Evolutionary conservation across 2,329 filamentous ascomycete genomes (phyloP).

Genomic region (Akanthomyces lecanii): DNA sequence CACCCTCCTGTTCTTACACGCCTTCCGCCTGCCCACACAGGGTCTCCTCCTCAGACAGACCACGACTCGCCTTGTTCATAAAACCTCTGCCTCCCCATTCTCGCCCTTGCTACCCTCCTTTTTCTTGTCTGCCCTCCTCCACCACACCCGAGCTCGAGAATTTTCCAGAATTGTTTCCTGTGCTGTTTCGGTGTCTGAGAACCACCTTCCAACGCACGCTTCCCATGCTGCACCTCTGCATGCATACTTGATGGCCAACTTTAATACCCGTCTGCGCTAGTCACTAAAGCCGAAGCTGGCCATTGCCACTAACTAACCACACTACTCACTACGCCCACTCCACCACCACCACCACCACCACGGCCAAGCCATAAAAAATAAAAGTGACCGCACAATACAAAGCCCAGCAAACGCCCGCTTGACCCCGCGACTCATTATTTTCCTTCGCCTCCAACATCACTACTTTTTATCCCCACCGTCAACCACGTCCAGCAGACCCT

Average conservation of each 20-base stretch:
- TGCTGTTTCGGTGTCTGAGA: too few species aligned
- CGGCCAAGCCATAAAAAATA: not conserved
- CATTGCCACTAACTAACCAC: constrained; percentile 1
- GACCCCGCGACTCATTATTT: not conserved
- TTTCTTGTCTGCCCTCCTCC: not conserved
- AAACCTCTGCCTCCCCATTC: not conserved
- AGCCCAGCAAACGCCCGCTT: not conserved
- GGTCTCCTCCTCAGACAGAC: not conserved
- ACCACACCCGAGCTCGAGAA: constrained; percentile 1
- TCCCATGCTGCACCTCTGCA: not conserved
- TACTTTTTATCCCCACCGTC: not conserved
- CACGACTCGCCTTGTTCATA: constrained; percentile 15
- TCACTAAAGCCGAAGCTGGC: constrained; percentile 14
- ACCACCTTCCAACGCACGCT: not conserved
- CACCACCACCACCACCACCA: not conserved
- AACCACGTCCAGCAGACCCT: not conserved
- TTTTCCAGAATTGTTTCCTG: not conserved
- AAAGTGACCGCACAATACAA: not conserved
- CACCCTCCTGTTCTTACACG: not conserved
- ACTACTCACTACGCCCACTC: constrained; percentile 4
- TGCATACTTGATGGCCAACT: not conserved
- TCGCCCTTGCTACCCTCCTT: too few species aligned
- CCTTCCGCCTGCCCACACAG: not conserved
- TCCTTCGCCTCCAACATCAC: not conserved
- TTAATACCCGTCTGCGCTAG: not conserved